Percentiles rank a stretch among this genome's conserved stretches.
Conservation (phyloP, 169 alveolate genomes). For the Plasmodium ovale region DNA sequence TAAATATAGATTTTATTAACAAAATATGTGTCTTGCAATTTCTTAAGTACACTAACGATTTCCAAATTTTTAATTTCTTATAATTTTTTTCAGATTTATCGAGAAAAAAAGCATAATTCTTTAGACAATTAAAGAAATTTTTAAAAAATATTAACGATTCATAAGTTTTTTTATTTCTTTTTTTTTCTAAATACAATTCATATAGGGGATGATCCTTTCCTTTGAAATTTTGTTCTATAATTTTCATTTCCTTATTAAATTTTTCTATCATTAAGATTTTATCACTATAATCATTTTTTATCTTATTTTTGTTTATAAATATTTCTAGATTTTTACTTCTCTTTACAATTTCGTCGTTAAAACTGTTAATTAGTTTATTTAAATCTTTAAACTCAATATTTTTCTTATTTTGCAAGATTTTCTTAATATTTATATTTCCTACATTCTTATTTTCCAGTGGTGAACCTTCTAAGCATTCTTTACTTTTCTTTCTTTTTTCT, state of each 20-base stretch:
- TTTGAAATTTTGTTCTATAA: conserved; percentile 7
- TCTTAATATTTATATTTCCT: conserved; percentile 42
- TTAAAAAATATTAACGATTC: conserved; percentile 48
- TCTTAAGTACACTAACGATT: conserved; percentile 50
- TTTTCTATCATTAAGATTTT: conserved; percentile 43
- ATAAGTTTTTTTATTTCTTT: conserved; percentile 67
- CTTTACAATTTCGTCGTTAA: conserved; percentile 51
- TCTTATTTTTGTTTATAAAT: conserved; percentile 52
- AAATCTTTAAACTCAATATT: conserved; percentile 56
- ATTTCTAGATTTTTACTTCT: conserved; percentile 59
- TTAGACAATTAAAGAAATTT: conserved; percentile 69
- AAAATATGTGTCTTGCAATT: conserved; percentile 69
- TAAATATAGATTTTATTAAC: conserved; percentile 39
- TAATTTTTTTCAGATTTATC: conserved; percentile 49
- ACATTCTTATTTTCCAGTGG: conserved; percentile 11
- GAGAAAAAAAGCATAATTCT: conserved; percentile 18
- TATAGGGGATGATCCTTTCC: conserved; percentile 11
- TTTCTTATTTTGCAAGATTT: conserved; percentile 53
- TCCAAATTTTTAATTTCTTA: conserved; percentile 48
- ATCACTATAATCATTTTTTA: conserved; percentile 65
- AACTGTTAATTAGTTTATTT: conserved; percentile 35
- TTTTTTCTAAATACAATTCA: conserved; percentile 40
- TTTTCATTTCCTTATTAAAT: conserved; percentile 50
- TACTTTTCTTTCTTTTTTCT: conserved; percentile 16
- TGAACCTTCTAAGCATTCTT: neutral